A percentile compares a stretch with the other conserved stretches of the same genome.
phyloP scores from a whole-genome alignment of 163 green algal species.

The Scenedesmus sp. region DNA sequence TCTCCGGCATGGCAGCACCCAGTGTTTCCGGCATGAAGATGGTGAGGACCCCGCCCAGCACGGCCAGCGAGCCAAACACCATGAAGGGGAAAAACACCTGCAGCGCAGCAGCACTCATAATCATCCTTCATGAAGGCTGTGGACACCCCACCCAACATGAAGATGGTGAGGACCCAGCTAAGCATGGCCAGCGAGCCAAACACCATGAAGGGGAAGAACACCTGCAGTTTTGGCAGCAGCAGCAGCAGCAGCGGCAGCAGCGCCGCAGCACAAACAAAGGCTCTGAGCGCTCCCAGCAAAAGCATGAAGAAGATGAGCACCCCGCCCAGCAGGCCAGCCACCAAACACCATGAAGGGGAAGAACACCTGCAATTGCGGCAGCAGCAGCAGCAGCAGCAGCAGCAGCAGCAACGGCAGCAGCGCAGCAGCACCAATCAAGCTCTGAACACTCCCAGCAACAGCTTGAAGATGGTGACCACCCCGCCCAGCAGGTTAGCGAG shows the following conservation, averaged over 20 bases:
- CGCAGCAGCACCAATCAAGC: not conserved
- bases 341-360: conserved; percentile 20
- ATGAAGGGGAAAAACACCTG: conserved; percentile 29
- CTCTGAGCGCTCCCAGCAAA: too few relatives aligned
- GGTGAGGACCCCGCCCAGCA: not conserved
- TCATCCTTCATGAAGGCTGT: too few relatives aligned
- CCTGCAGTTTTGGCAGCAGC: not conserved
- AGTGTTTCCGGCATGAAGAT: conserved; percentile 35
- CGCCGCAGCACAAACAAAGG: not conserved
- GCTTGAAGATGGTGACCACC: too few relatives aligned
- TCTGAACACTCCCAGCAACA: too few relatives aligned
- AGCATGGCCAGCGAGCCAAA: not conserved
- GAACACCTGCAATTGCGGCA: not conserved
- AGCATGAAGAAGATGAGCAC: too few relatives aligned
- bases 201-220: conserved; percentile 30
- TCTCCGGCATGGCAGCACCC: conserved; percentile 20
- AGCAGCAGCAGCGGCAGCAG: not conserved
- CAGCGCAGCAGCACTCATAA: not conserved
- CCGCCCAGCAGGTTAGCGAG: not conserved
- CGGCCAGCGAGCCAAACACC: not conserved
- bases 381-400: not conserved
- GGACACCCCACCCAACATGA: too few relatives aligned
- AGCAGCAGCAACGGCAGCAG: not conserved
- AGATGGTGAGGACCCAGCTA: too few relatives aligned
- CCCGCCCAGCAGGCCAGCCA: not conserved